Base-by-base conservation (phyloP, 2,329 filamentous ascomycete genomes). In the Talaromyces rugulosus region DNA sequence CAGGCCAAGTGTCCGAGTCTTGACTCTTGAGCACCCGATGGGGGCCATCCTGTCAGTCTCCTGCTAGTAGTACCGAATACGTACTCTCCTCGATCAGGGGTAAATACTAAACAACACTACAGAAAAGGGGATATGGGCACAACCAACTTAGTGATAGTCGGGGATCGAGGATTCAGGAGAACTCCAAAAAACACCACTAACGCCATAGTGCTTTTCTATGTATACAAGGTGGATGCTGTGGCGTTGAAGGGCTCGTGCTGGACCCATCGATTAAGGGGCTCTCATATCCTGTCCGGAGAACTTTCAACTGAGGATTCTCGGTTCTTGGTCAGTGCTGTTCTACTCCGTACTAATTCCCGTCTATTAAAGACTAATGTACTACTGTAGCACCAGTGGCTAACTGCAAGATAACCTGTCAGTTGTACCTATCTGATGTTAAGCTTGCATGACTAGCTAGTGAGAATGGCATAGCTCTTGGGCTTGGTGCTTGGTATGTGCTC, bases 221-320 rank as follows among this genome's bases (percentile, higher is more conserved):
- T 27, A 53, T 28, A 33, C 50, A 53, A 53, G 27, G 27, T 50
- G 44, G 60, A 58, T 47, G 50, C 36, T 47, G 60, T 62, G 60
- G 55, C 55, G 60, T 44, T 55, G 4, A 28, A 58, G 55, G 60
- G 60, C 55, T 62, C 60, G 54, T 61, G 59, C 59, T 54, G 59
- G 59, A 50, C 47, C 59, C 40, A 40, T 36, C 47, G 28, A 18
- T 59, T 59, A 59, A 51, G 44, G 44, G 47, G 34, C 36, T 47
- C 44, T 23, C 23, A 47, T 47, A 23, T 18, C 18, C 9, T 12
- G 4, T 36, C 34, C 34, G 12, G 33, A 34, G 33, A 4, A 34
- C 5, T 40, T 33, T 33, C 4, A 33, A 42, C 18, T 36, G 12
- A 8, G 33, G 33, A 47, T 27, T 47, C 44, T 12, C 8, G 44